Percentiles rank a stretch among this genome's conserved stretches.
Conservation (phyloP, 2,329 filamentous ascomycete genomes). For the Cyphellophora europaea region DNA sequence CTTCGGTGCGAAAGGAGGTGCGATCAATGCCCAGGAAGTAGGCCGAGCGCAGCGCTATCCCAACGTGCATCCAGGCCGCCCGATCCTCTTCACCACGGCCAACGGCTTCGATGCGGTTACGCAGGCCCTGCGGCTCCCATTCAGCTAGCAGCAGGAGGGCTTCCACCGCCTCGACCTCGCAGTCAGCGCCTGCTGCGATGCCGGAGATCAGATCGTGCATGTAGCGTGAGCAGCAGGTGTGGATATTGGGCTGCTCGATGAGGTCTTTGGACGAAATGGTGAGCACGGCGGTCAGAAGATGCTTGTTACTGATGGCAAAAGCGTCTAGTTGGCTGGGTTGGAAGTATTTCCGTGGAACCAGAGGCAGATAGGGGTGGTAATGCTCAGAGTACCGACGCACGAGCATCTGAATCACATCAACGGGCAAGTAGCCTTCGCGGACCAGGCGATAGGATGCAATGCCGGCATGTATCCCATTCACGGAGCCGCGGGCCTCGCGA, state of each 20-base stretch:
- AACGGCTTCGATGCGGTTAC: constrained; percentile 51
- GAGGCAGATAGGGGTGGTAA: constrained; percentile 62
- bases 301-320: constrained; percentile 52
- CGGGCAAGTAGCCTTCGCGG: constrained; percentile 35
- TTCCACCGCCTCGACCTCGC: constrained; percentile 62
- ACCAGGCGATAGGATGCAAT: constrained; percentile 34
- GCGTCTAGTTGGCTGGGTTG: constrained; percentile 43
- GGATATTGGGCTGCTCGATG: constrained; percentile 52
- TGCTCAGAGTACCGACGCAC: constrained; percentile 52
- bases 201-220: constrained; percentile 62
- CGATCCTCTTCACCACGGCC: constrained; percentile 65
- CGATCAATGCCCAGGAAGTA: constrained; percentile 63
- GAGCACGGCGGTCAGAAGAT: constrained; percentile 60
- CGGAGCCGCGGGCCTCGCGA: constrained; percentile 11
- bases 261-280: constrained; percentile 64
- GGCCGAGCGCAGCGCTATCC: constrained; percentile 57
- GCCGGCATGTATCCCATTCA: constrained; percentile 24
- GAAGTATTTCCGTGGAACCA: constrained; percentile 54
- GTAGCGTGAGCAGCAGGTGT: constrained; percentile 57
- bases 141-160: constrained; percentile 61
- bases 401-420: constrained; percentile 42
- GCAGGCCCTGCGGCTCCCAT: constrained; percentile 60
- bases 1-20: constrained; percentile 55
- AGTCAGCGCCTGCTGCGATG: constrained; percentile 57
- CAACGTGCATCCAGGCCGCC: constrained; percentile 69